phyloP scores from a whole-genome alignment of 441 rosid species.

The Eruca vesicaria region DNA sequence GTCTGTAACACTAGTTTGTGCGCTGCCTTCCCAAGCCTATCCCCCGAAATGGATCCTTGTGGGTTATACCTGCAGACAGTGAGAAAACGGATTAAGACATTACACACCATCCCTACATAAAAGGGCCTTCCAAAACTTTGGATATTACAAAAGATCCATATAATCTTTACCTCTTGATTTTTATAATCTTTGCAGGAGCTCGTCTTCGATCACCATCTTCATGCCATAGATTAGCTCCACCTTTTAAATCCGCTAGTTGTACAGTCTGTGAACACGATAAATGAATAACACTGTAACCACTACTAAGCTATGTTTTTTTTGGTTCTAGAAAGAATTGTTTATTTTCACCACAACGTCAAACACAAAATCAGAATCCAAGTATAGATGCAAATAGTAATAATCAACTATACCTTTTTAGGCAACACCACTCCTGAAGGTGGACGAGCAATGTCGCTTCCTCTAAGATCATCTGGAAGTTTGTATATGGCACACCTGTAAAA shows the following conservation, averaged over 20 bases:
- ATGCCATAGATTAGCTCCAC: conserved; percentile 76
- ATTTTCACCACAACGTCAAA: neutral
- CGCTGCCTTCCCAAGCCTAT: conserved; percentile 71
- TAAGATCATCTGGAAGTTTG: conserved; percentile 72
- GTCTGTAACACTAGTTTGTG: conserved; percentile 67
- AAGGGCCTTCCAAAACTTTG: neutral
- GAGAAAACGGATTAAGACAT: neutral
- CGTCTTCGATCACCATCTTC: conserved; percentile 61
- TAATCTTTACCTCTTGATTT: conserved; percentile 40
- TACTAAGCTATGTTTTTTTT: neutral
- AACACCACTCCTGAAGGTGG: conserved; percentile 62
- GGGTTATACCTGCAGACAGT: conserved; percentile 60
- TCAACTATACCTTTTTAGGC: conserved; percentile 67
- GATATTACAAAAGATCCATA: conserved; percentile 28
- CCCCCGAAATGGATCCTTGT: conserved; percentile 54
- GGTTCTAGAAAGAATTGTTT: neutral
- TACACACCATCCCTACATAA: neutral
- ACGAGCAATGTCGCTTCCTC: conserved; percentile 57
- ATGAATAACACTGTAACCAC: neutral
- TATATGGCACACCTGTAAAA: conserved; percentile 74
- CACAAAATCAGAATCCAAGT: neutral
- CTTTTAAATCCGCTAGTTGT: conserved; percentile 56
- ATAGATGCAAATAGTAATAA: neutral
- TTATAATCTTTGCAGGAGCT: conserved; percentile 37
- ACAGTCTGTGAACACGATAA: conserved; percentile 48